These are phyloP conservation scores for Macroventuria anomochaeta DNA, from an alignment of 2,329 filamentous ascomycete species.

Conservation along the genomic window DNA sequence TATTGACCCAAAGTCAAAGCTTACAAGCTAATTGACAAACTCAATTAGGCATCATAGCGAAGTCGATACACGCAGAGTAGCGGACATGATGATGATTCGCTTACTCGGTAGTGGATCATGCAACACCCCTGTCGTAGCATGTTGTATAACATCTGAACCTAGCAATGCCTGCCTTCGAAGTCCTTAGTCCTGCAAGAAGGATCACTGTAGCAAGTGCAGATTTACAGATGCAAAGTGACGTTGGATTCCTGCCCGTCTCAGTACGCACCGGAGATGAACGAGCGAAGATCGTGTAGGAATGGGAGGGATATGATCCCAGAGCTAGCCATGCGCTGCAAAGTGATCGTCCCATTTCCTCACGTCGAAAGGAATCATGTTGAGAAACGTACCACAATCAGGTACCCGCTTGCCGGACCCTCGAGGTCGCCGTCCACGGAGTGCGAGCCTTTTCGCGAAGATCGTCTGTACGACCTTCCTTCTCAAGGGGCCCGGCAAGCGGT, in stretches of 20 bases:
- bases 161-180: background rate
- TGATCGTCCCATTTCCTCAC: constrained; percentile 10
- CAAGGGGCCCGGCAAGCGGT: background rate
- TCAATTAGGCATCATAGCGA: background rate
- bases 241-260: background rate
- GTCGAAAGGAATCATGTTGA: background rate
- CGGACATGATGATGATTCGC: background rate
- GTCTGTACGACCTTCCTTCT: constrained; percentile 2
- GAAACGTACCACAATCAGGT: constrained; percentile 16
- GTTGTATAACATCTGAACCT: constrained; percentile 1
- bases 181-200: background rate
- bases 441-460: background rate
- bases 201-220: background rate
- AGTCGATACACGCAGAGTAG: background rate
- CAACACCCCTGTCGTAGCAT: constrained; percentile 9
- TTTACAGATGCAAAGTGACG: background rate
- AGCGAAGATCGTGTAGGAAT: too few species aligned
- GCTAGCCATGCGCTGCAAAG: background rate
- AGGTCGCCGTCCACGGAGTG: constrained; percentile 15
- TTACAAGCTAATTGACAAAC: background rate
- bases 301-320: background rate
- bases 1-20: too few species aligned
- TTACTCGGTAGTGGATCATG: background rate
- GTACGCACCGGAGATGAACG: background rate
- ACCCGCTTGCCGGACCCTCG: constrained; percentile 4